Base-by-base conservation (phyloP, 2,329 filamentous ascomycete genomes). In the Apiospora kogelbergensis region DNA sequence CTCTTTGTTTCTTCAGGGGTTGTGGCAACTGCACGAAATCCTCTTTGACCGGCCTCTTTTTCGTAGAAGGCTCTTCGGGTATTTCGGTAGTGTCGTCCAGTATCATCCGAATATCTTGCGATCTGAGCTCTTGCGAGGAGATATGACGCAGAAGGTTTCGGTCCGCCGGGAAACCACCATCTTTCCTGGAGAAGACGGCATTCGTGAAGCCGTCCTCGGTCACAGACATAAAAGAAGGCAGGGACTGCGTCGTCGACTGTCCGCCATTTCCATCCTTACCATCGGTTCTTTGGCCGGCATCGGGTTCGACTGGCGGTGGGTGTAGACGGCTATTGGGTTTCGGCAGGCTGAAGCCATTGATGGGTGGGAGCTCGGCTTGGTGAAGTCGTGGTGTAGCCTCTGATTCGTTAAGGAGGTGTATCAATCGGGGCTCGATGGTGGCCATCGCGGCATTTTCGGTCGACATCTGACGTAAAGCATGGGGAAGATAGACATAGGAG, bases 341-440 rank as follows among this genome's bases (percentile, higher is more conserved):
- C 22, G 82, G 80, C 65, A 83, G 82, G 71, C 81, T 83, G 70
- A 78, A 79, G 70, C 81, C 80, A 71, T 88, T 85, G 53, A 89
- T 80, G 65, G 88, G 84, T 45, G 88, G 87, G 2, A 89, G 83
- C 70, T 88, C 86, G 74, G 84, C 75, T 74, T 75, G 80, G 71
- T 84, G 82, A 74, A 80, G 82, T 74, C 81, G 80, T 72, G 83
- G 83, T 63, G 84, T 83, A 71, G 82, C 82, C 53, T 82, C 82
- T 65, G 83, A 84, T 75, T 88, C 85, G 79, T 90, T 90, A 75
- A 90, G 82, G 73, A 90, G 80, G 78, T 90, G 88, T 77, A 90
- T 91, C 73, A 91, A 83, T 76, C 88, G 87, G 76, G 89, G 89
- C 84, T 91, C 89, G 80, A 90, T 90, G 76, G 88, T 90, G 73